Percentiles rank a stretch among this genome's conserved stretches.
Conservation (phyloP, 2,329 filamentous ascomycete species). For the Diatrype stigma region DNA sequence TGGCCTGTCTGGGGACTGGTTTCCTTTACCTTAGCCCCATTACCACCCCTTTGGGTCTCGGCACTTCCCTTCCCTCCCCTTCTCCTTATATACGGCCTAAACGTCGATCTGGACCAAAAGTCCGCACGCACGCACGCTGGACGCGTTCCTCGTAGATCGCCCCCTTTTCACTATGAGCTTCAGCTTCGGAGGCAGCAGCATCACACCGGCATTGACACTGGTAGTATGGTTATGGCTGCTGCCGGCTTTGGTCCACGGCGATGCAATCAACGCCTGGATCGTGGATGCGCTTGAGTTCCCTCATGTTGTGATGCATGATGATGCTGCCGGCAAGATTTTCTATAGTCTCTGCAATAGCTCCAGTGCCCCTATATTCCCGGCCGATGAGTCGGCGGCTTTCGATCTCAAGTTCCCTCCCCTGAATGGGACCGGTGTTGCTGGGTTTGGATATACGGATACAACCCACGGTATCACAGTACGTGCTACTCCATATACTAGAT, state of each 20-base stretch:
- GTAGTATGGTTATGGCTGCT: not conserved
- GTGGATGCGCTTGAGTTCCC: not conserved
- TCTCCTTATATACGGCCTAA: too few relatives aligned
- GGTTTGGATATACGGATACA: not conserved
- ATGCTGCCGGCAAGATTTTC: slow-evolving; percentile 2
- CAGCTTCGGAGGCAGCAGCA: not conserved
- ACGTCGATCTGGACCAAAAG: not conserved
- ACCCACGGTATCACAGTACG: too few relatives aligned
- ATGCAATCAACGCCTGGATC: not conserved
- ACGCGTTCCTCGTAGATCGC: not conserved
- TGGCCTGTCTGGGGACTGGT: too few relatives aligned
- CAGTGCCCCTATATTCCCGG: slow-evolving; percentile 6
- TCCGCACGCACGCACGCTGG: not conserved
- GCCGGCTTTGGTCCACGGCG: not conserved
- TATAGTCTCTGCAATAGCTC: slow-evolving; percentile 11
- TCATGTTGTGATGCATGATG: slow-evolving; percentile 8
- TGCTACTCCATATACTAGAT: too few relatives aligned
- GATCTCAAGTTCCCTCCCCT: not conserved
- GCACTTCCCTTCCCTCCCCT: too few relatives aligned
- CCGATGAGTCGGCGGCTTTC: slow-evolving; percentile 2
- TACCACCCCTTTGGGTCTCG: too few relatives aligned
- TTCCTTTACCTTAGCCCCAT: too few relatives aligned
- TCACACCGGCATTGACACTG: not conserved
- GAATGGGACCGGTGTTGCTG: not conserved
- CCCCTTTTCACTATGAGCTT: not conserved